Evolutionary conservation across 305 asterid species (phyloP).

Genomic region (Fraxinus nigra): DNA sequence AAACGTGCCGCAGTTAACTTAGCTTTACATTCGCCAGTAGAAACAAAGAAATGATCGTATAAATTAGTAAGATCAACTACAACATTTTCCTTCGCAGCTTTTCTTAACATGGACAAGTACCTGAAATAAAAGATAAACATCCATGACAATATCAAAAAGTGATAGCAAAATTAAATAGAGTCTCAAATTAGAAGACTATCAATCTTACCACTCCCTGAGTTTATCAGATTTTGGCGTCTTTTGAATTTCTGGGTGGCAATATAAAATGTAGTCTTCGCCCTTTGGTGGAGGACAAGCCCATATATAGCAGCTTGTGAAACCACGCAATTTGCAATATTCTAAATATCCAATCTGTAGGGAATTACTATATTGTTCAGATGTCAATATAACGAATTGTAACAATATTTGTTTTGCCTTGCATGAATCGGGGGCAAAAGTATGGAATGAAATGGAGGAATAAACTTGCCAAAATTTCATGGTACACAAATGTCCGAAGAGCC

Average conservation of each 20-base stretch:
- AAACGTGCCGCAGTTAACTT: constrained; percentile 93
- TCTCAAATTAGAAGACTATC: constrained; percentile 15
- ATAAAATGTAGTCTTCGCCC: constrained; percentile 97
- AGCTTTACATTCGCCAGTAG: constrained; percentile 83
- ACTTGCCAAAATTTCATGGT: constrained; percentile 95
- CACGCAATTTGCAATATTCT: constrained; percentile 91
- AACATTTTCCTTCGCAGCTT: constrained; percentile 81
- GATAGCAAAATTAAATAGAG: constrained; percentile 13
- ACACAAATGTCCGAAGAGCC: constrained; percentile 97
- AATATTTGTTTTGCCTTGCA: constrained; percentile 8
- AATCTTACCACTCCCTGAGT: constrained; percentile 90
- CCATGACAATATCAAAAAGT: constrained; percentile 15
- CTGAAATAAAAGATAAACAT: constrained; percentile 47
- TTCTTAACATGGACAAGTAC: constrained; percentile 93
- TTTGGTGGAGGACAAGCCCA: constrained; percentile 99
- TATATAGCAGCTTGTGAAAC: constrained; percentile 94
- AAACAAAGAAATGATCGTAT: constrained; percentile 83
- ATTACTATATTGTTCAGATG: constrained; percentile 17
- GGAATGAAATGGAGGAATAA: constrained; percentile 18
- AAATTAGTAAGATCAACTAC: constrained; percentile 88
- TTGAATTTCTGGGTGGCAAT: constrained; percentile 99
- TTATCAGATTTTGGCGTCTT: constrained; percentile 98
- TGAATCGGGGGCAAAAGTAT: constrained; percentile 11
- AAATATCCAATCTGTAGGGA: constrained; percentile 84
- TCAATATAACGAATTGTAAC: constrained; percentile 18